Evolutionary conservation across 2,329 filamentous ascomycete genomes (phyloP).

Genomic region (Microthyrium microscopicum): DNA sequence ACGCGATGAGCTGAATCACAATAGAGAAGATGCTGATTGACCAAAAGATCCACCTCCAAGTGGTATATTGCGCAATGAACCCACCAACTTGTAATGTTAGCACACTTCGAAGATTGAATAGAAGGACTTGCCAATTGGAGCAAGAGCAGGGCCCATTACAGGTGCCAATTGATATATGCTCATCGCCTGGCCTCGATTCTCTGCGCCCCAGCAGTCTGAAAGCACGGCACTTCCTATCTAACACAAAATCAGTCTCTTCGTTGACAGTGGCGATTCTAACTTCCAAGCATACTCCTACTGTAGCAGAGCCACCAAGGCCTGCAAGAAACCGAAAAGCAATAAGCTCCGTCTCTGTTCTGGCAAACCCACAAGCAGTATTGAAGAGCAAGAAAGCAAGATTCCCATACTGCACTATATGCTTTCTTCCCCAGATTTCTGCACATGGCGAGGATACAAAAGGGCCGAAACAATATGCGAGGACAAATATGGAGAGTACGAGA

Average conservation of each 20-base stretch:
- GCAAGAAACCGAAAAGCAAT: constrained; percentile 20
- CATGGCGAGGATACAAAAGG: constrained; percentile 21
- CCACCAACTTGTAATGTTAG: constrained; percentile 37
- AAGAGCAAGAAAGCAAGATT: constrained; percentile 23
- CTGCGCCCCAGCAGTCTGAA: constrained; percentile 41
- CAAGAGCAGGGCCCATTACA: constrained; percentile 47
- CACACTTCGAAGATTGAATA: too few relatives aligned
- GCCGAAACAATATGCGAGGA: constrained; percentile 22
- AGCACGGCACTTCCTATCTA: constrained; percentile 21
- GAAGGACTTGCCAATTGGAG: too few relatives aligned
- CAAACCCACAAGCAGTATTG: constrained; percentile 23
- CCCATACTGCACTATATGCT: constrained; percentile 18
- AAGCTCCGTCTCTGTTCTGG: constrained; percentile 17
- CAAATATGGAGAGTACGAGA: constrained; percentile 22
- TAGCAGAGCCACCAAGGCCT: constrained; percentile 21
- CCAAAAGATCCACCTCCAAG: constrained; percentile 62
- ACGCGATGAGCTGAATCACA: constrained; percentile 41
- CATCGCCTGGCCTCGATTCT: constrained; percentile 46
- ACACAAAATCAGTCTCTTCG: constrained; percentile 17
- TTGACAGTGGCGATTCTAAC: constrained; percentile 15
- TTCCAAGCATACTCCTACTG: constrained; percentile 18
- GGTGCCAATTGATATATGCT: constrained; percentile 46
- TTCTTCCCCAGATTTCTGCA: constrained; percentile 19
- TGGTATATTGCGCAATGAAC: constrained; percentile 44
- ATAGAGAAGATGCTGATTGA: constrained; percentile 46